Percentiles rank a stretch among this genome's conserved stretches.
These are phyloP conservation scores for Aspergillus bridgeri DNA, from an alignment of 495 filamentous ascomycete genomes.

Conservation along the genomic window DNA sequence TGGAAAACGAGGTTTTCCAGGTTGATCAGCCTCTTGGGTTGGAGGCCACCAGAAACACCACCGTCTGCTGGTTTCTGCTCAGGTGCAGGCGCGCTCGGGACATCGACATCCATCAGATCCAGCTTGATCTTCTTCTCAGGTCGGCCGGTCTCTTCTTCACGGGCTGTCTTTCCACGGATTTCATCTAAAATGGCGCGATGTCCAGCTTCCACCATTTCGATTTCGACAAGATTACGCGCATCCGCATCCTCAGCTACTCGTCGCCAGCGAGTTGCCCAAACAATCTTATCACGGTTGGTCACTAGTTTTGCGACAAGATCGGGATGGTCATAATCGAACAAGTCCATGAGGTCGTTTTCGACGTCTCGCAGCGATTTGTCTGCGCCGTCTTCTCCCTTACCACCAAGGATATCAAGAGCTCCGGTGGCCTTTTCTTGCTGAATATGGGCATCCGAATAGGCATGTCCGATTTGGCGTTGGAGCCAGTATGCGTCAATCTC, in stretches of 20 bases:
- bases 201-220: conserved; percentile 86
- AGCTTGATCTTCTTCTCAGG: conserved; percentile 77
- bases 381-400: conserved; percentile 71
- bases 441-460: conserved; percentile 86
- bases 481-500: conserved; percentile 98
- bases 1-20: conserved; percentile 95
- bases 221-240: conserved; percentile 74
- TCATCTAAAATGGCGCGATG: conserved; percentile 84
- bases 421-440: conserved; percentile 84
- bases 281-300: conserved; percentile 82
- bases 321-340: conserved; percentile 95
- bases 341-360: conserved; percentile 96
- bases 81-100: conserved; percentile 55
- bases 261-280: conserved; percentile 92
- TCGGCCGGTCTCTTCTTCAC: conserved; percentile 50
- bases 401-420: conserved; percentile 76
- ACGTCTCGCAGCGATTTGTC: conserved; percentile 84
- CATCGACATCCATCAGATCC: conserved; percentile 87
- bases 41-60: conserved; percentile 76
- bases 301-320: conserved; percentile 92
- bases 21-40: conserved; percentile 84
- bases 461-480: conserved; percentile 81
- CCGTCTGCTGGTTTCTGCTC: conserved; percentile 56
- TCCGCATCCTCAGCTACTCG: conserved; percentile 76
- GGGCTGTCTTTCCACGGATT: conserved; percentile 61